Percentiles rank a stretch among this genome's conserved stretches.
phyloP scores from a whole-genome alignment of 2,329 filamentous ascomycete genomes.

The Fusarium praegraminearum region DNA sequence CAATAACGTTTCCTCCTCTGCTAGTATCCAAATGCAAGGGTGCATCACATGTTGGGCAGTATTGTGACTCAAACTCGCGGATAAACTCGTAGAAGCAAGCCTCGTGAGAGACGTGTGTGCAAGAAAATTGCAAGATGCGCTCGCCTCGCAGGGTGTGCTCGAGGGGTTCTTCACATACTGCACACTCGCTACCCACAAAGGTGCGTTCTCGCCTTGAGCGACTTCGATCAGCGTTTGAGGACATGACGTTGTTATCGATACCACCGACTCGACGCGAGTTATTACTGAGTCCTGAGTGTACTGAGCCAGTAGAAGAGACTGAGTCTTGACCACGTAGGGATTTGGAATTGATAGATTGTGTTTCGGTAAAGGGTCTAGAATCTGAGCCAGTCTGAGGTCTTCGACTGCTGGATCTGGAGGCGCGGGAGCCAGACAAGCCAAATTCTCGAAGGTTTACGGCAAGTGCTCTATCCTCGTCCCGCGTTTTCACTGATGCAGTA shows the following conservation, averaged over 20 bases:
- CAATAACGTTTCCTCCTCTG: constrained; percentile 89
- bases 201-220: constrained; percentile 89
- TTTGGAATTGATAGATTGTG: constrained; percentile 47
- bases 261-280: constrained; percentile 53
- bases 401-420: constrained; percentile 39
- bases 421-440: constrained; percentile 47
- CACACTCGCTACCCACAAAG: constrained; percentile 94
- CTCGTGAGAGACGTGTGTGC: constrained; percentile 96
- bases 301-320: constrained; percentile 51
- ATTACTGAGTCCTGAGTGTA: constrained; percentile 50
- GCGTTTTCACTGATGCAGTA: constrained; percentile 34
- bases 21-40: constrained; percentile 93
- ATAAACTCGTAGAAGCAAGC: constrained; percentile 99
- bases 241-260: constrained; percentile 59
- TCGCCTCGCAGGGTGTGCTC: constrained; percentile 96
- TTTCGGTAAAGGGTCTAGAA: constrained; percentile 46
- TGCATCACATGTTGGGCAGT: constrained; percentile 93
- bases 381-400: constrained; percentile 47
- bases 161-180: constrained; percentile 95
- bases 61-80: constrained; percentile 91
- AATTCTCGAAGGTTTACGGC: constrained; percentile 48
- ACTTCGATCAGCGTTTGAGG: constrained; percentile 72
- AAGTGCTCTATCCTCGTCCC: constrained; percentile 41
- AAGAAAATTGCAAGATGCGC: constrained; percentile 94
- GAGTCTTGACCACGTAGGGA: constrained; percentile 49